Evolutionary conservation across 2,329 filamentous ascomycete genomes (phyloP).

Genomic region (Scopulariopsis brevicaulis): DNA sequence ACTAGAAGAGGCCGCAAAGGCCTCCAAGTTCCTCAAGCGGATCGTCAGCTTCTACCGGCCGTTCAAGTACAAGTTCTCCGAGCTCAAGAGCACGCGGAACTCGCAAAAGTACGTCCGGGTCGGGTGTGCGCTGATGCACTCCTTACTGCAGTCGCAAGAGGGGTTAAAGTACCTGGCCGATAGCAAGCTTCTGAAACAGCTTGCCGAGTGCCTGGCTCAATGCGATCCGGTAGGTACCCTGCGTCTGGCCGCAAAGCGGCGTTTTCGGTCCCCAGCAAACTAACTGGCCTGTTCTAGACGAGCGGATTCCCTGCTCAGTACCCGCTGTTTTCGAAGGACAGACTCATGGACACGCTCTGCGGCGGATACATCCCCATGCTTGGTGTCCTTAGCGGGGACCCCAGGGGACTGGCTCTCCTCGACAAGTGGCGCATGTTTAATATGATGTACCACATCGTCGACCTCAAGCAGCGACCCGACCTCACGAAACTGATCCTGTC

Average conservation of each 20-base stretch:
- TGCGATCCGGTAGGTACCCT: slow-evolving; percentile 62
- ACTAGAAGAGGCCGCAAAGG: slow-evolving; percentile 86
- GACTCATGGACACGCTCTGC: slow-evolving; percentile 77
- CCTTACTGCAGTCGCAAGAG: slow-evolving; percentile 74
- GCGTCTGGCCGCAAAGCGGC: not conserved
- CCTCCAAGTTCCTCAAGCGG: slow-evolving; percentile 91
- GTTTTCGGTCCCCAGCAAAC: not conserved
- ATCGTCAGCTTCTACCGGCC: slow-evolving; percentile 91
- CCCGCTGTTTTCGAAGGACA: slow-evolving; percentile 79
- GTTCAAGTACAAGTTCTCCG: slow-evolving; percentile 92
- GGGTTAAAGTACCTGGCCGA: slow-evolving; percentile 78
- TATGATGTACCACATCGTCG: slow-evolving; percentile 98
- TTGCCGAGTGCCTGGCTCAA: slow-evolving; percentile 91
- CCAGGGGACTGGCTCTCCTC: slow-evolving; percentile 75
- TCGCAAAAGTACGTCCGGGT: slow-evolving; percentile 90
- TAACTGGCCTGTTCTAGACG: slow-evolving; percentile 30
- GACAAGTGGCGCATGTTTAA: slow-evolving; percentile 98
- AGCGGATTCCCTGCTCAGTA: slow-evolving; percentile 69
- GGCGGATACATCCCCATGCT: slow-evolving; percentile 92
- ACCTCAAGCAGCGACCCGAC: slow-evolving; percentile 82
- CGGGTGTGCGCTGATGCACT: slow-evolving; percentile 80
- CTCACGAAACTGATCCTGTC: slow-evolving; percentile 79
- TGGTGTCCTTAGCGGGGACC: slow-evolving; percentile 73
- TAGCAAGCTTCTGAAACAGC: slow-evolving; percentile 85
- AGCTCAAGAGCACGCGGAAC: slow-evolving; percentile 78